Evolutionary conservation across 768 basidiomycete genomes (phyloP).

Genomic region (Boletus rex-veris): DNA sequence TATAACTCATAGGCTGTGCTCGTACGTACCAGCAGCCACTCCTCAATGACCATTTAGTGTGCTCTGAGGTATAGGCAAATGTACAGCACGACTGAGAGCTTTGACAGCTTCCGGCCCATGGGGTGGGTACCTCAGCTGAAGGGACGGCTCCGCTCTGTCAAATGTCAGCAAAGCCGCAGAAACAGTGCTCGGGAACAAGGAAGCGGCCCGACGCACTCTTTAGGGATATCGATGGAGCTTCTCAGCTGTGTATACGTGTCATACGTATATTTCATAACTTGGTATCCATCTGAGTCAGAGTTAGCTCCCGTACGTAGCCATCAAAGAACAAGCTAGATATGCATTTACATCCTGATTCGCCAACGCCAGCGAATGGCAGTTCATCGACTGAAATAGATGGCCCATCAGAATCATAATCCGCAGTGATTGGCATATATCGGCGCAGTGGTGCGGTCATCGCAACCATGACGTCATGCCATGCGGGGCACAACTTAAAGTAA

Average conservation of each 20-base stretch:
- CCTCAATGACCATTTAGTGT: background rate
- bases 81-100: slow-evolving; percentile 3
- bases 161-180: no score
- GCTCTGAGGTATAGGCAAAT: slow-evolving; percentile 16
- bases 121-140: slow-evolving; percentile 25
- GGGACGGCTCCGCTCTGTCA: slow-evolving; percentile 19
- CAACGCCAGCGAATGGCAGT: slow-evolving; percentile 53
- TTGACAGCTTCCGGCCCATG: slow-evolving; percentile 17
- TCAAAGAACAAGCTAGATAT: background rate
- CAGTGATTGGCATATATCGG: background rate
- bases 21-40: background rate
- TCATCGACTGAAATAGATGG: slow-evolving; percentile 26
- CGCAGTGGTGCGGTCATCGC: slow-evolving; percentile 4
- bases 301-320: background rate
- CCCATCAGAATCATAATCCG: background rate
- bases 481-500: background rate
- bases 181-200: slow-evolving; percentile 1
- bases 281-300: slow-evolving; percentile 46
- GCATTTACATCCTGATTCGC: slow-evolving; percentile 61
- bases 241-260: slow-evolving; percentile 53
- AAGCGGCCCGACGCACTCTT: slow-evolving; percentile 37
- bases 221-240: slow-evolving; percentile 52
- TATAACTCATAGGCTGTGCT: no score
- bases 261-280: slow-evolving; percentile 50
- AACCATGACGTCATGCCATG: slow-evolving; percentile 12